Percentiles rank a stretch among this genome's conserved stretches.
Conservation (phyloP, 495 filamentous ascomycete species). For the Barbatosphaeria neglecta region DNA sequence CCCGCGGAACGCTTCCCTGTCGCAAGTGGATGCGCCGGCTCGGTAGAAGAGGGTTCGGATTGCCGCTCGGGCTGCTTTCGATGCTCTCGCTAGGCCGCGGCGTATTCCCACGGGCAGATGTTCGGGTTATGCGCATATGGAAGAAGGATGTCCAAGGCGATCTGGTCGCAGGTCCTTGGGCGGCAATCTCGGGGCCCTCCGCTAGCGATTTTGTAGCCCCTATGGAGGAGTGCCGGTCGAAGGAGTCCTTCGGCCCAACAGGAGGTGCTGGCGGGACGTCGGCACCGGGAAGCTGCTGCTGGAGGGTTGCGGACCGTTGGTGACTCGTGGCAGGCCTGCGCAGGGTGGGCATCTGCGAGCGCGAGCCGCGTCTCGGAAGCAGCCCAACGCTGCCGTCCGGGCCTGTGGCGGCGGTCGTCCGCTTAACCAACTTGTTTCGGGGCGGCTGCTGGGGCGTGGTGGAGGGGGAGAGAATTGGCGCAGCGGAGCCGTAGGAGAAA, state of each 20-base stretch:
- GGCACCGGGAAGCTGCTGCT: slow-evolving; percentile 33
- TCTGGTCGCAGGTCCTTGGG: slow-evolving; percentile 11
- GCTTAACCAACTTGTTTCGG: slow-evolving; percentile 86
- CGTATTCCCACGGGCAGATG: slow-evolving; percentile 7
- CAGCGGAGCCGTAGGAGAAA: slow-evolving; percentile 59
- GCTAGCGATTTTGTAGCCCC: slow-evolving; percentile 4
- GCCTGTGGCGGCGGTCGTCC: slow-evolving; percentile 48
- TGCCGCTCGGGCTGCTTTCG: slow-evolving; percentile 14
- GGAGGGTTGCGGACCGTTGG: slow-evolving; percentile 67
- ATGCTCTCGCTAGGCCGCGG: slow-evolving; percentile 13
- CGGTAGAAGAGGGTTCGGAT: slow-evolving; percentile 13
- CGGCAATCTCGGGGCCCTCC: slow-evolving; percentile 3
- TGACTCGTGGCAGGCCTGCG: slow-evolving; percentile 79
- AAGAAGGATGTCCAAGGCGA: slow-evolving; percentile 39
- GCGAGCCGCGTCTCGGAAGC: slow-evolving; percentile 30
- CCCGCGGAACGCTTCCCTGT: slow-evolving; percentile 6
- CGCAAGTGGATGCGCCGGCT: slow-evolving; percentile 14
- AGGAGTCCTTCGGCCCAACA: slow-evolving; percentile 16
- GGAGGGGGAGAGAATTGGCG: slow-evolving; percentile 44
- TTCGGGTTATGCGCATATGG: slow-evolving; percentile 18
- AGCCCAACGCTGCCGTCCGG: slow-evolving; percentile 24
- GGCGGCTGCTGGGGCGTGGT: slow-evolving; percentile 34
- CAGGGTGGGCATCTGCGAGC: slow-evolving; percentile 44
- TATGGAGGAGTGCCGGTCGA: slow-evolving; percentile 18
- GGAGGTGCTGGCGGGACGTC: slow-evolving; percentile 7